A percentile compares a stretch with the other conserved stretches of the same genome.
These are phyloP conservation scores for Coccomyxa subellipsoidea DNA, from an alignment of 163 green algal genomes.

Conservation along the genomic window DNA sequence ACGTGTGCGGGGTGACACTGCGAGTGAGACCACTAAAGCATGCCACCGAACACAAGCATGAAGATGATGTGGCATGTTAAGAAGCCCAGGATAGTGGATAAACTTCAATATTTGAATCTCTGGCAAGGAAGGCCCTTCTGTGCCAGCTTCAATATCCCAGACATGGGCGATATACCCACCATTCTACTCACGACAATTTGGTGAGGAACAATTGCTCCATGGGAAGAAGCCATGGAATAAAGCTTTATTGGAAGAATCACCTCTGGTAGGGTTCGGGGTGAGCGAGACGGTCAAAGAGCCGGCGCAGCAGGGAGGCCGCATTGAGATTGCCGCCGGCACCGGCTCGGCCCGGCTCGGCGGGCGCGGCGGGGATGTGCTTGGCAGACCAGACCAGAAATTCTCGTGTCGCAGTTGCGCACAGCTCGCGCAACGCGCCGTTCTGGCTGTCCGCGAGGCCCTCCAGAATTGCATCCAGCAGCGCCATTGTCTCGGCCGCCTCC, in stretches of 20 bases:
- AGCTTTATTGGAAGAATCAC: constrained; percentile 9
- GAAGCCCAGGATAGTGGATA: too few species aligned
- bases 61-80: too few species aligned
- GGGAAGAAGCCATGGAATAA: too few species aligned
- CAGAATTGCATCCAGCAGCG: constrained; percentile 47
- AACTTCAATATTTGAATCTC: too few species aligned
- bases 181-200: too few species aligned
- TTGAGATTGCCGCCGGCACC: constrained; percentile 23
- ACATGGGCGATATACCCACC: too few species aligned
- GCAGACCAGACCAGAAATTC: constrained; percentile 26
- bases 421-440: constrained; percentile 18
- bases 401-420: constrained; percentile 32
- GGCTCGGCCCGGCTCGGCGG: not conserved
- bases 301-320: constrained; percentile 39
- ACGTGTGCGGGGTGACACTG: too few species aligned
- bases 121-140: too few species aligned
- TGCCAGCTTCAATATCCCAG: too few species aligned
- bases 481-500: constrained; percentile 52
- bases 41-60: too few species aligned
- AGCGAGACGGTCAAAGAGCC: constrained; percentile 42
- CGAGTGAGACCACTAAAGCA: too few species aligned
- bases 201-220: too few species aligned
- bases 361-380: constrained; percentile 23
- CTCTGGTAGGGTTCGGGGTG: constrained; percentile 37
- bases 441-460: constrained; percentile 27